These are phyloP conservation scores for Cynanchum wilfordii DNA, from an alignment of 257 asterid species.

Conservation along the genomic window DNA sequence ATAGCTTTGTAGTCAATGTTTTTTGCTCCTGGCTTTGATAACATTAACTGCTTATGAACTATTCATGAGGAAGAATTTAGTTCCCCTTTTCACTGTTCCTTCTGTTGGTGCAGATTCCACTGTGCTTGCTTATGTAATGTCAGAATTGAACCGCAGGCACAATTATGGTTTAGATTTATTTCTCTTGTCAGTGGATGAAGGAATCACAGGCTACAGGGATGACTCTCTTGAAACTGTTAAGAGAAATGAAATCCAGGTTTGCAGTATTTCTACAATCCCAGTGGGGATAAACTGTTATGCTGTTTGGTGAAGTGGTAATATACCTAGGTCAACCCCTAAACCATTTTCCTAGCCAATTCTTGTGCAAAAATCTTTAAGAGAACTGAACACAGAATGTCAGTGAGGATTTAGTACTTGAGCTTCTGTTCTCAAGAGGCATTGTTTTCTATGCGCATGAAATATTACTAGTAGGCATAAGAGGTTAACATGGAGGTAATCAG, in stretches of 20 bases:
- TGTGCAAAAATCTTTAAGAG: background rate
- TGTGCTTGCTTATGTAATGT: constrained; percentile 90
- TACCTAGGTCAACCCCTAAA: background rate
- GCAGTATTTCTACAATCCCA: background rate
- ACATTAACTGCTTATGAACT: background rate
- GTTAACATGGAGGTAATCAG: background rate
- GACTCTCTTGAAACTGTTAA: constrained; percentile 98
- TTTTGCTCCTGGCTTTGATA: background rate
- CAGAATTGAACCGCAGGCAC: constrained; percentile 77
- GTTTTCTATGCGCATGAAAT: background rate
- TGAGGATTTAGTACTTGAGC: background rate
- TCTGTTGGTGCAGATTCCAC: constrained; percentile 69
- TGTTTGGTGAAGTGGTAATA: background rate
- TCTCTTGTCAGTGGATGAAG: constrained; percentile 92
- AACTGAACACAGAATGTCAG: background rate
- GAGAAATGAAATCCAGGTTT: constrained; percentile 93
- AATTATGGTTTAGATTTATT: constrained; percentile 88
- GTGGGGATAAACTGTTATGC: constrained; percentile 3
- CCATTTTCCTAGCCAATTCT: background rate
- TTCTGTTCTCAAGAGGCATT: background rate
- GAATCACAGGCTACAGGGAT: constrained; percentile 96
- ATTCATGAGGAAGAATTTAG: background rate
- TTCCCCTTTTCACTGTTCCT: background rate
- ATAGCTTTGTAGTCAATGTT: background rate
- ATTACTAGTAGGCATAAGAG: background rate